Percentiles rank a stretch among this genome's conserved stretches.
Evolutionary conservation across 306 rosid genomes (phyloP).

Genomic region (Fragaria iinumae): DNA sequence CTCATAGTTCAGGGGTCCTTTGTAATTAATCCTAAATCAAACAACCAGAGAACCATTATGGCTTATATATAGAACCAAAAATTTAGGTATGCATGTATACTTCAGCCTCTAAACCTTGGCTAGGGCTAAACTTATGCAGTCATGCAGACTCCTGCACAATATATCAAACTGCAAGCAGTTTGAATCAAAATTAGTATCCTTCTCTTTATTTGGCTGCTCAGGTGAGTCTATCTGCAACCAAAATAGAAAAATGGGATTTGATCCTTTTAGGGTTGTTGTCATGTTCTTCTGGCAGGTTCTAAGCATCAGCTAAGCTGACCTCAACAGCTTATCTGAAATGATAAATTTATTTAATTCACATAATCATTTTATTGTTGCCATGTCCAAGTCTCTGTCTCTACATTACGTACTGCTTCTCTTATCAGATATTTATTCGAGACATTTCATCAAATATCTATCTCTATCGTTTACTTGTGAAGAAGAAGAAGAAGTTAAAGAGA

Average conservation of each 20-base stretch:
- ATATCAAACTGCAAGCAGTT: too few species aligned
- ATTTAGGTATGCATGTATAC: too few species aligned
- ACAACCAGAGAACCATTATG: too few species aligned
- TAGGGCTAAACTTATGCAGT: too few species aligned
- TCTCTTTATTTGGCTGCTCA: background rate
- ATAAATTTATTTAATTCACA: background rate
- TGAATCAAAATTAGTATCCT: too few species aligned
- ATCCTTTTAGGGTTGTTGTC: conserved; percentile 9
- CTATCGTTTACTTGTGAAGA: background rate
- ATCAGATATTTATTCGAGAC: background rate
- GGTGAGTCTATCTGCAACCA: background rate
- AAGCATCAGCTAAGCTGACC: background rate
- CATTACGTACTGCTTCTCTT: background rate
- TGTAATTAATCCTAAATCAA: too few species aligned
- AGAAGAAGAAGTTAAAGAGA: background rate
- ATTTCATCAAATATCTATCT: background rate
- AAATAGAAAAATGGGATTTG: background rate
- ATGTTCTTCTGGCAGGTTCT: background rate
- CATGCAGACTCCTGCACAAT: too few species aligned
- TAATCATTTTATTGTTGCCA: background rate
- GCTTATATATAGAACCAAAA: too few species aligned
- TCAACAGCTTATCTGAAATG: background rate
- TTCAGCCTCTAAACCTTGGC: too few species aligned
- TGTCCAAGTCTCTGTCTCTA: background rate
- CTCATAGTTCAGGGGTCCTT: too few species aligned